Evolutionary conservation across 257 asterid species (phyloP).

Genomic region (Lantana camara): DNA sequence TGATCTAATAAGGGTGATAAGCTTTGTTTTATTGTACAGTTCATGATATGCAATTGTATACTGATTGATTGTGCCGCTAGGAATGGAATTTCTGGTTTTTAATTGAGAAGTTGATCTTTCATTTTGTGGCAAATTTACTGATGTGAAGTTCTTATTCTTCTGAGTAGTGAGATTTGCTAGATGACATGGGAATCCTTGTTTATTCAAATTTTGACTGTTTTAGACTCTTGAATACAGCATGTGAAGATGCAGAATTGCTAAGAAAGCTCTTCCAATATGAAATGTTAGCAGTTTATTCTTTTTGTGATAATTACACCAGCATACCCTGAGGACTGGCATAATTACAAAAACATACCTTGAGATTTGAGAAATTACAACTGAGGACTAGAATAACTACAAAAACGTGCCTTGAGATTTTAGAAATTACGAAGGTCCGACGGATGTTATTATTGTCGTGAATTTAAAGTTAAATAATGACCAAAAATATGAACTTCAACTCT

Average conservation of each 20-base stretch:
- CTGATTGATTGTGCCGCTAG: neutral
- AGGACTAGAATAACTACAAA: too few species aligned
- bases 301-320: too few species aligned
- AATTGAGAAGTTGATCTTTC: neutral
- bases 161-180: constrained; percentile 3
- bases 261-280: neutral
- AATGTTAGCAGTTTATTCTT: too few species aligned
- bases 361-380: too few species aligned
- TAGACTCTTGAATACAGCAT: neutral
- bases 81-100: neutral
- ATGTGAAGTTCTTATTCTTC: neutral
- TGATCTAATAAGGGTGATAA: neutral
- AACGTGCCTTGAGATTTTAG: too few species aligned
- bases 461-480: too few species aligned
- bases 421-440: too few species aligned
- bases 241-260: neutral
- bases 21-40: constrained; percentile 3
- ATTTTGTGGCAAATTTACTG: neutral
- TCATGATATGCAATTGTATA: neutral
- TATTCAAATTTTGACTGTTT: neutral
- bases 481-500: too few species aligned
- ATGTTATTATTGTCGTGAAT: too few species aligned
- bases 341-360: too few species aligned
- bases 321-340: too few species aligned
- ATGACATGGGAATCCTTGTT: neutral